Percentiles rank a stretch among this genome's conserved stretches.
phyloP scores from a whole-genome alignment of 129 eudicot genomes.

The Kitagawia praeruptora region DNA sequence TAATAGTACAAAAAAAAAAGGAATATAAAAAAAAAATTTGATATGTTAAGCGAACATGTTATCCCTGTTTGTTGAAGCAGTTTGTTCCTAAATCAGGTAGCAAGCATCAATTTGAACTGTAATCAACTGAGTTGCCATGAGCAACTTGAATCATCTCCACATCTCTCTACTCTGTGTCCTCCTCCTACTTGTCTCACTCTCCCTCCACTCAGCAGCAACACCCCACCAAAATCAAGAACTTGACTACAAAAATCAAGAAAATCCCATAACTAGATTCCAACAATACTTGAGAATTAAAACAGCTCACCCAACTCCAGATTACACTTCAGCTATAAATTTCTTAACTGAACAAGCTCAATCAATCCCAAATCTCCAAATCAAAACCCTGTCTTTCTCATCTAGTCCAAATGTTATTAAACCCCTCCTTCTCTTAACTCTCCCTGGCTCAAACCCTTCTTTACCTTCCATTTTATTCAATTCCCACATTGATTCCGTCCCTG shows the following conservation, averaged over 20 bases:
- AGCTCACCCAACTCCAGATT: constrained; percentile 83
- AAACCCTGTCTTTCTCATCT: constrained; percentile 30
- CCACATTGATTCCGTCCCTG: constrained; percentile 94
- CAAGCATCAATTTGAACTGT: too few relatives aligned
- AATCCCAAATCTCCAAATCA: constrained; percentile 44
- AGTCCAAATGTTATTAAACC: constrained; percentile 39
- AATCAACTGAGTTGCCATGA: not conserved
- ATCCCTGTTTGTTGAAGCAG: too few relatives aligned
- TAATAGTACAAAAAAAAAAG: too few relatives aligned
- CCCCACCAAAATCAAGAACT: constrained; percentile 11
- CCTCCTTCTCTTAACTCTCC: constrained; percentile 57
- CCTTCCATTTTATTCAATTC: constrained; percentile 75
- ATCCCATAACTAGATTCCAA: constrained; percentile 51
- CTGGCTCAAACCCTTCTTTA: constrained; percentile 55
- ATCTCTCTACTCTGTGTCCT: constrained; percentile 5
- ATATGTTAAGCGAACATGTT: too few relatives aligned
- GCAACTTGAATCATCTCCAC: not conserved
- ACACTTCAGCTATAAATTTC: constrained; percentile 53
- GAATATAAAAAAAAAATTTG: too few relatives aligned
- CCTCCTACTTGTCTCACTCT: not conserved
- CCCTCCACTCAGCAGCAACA: constrained; percentile 19
- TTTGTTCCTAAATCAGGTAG: not conserved
- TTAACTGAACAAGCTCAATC: constrained; percentile 42
- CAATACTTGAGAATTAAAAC: constrained; percentile 73
- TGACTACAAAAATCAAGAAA: not conserved